These are phyloP conservation scores for Graphilbum ipis-grandicollis DNA, from an alignment of 2,329 filamentous ascomycete species.

Conservation along the genomic window DNA sequence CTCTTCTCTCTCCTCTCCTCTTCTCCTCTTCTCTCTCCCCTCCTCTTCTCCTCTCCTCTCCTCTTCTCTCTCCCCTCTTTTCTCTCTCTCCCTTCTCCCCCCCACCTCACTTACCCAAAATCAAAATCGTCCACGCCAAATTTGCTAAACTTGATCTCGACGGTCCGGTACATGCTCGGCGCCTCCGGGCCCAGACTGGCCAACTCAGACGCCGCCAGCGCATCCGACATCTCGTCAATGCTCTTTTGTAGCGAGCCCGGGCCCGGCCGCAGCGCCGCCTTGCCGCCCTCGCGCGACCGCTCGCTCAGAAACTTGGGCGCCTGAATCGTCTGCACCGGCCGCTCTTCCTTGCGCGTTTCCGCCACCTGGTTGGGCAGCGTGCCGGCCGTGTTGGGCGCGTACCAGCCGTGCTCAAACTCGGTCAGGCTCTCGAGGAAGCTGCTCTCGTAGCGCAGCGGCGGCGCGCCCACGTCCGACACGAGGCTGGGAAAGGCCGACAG, in stretches of 20 bases:
- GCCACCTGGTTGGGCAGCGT: constrained; percentile 68
- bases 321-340: constrained; percentile 43
- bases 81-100: no score
- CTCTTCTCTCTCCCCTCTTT: no score
- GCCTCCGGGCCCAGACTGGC: constrained; percentile 67
- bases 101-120: constrained; percentile 45
- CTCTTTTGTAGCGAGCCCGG: constrained; percentile 20
- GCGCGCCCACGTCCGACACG: constrained; percentile 70
- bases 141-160: constrained; percentile 97
- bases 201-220: constrained; percentile 50
- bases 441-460: constrained; percentile 57
- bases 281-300: constrained; percentile 54
- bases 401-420: constrained; percentile 57
- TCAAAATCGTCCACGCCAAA: constrained; percentile 99
- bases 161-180: constrained; percentile 75
- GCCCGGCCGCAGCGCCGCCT: constrained; percentile 9
- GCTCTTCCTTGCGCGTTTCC: constrained; percentile 47
- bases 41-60: no score
- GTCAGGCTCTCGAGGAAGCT: constrained; percentile 53
- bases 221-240: constrained; percentile 41
- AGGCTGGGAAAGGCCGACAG: constrained; percentile 80
- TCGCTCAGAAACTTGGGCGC: constrained; percentile 91
- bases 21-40: no score
- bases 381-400: constrained; percentile 59
- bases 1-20: no score